Evolutionary conservation across 768 basidiomycete species (phyloP), one percentile per base, ranked within the genome.

Genomic region (Coprinopsis marcescibilis): DNA sequence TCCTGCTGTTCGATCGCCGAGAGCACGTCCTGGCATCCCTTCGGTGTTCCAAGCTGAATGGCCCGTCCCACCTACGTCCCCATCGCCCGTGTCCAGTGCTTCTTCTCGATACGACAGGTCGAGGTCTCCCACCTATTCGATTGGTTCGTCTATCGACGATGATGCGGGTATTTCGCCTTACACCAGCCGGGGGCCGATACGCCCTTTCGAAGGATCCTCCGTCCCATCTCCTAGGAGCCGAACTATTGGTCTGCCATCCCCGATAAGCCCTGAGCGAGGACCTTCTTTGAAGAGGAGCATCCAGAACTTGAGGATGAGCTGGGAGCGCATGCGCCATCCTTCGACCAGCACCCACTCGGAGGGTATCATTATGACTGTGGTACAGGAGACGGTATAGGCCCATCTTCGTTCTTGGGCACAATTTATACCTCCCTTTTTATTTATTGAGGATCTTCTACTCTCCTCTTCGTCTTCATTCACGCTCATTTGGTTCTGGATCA

Each of bases 301-400:
- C 25, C 60, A 49, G 14, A 60, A 56, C 30, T 36, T 70, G 43
- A 58, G 60, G 23, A 51, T 53, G 41, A 61, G 43, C 30, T 55
- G 58, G 52, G 62, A 61, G 40, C 55, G 59, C 14, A 26, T 57
- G 23, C 51, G 52, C 17, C 46, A 56, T n/a, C 26, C 41, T 27
- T 4, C 38, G 24, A 10, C 12, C 7, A 32, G 43, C 2, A 50
- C 60, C n/a, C 42, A 44, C 6, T 48, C 29, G n/a, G 67, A 71
- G 52, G 58, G 63, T 45, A 63, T 77, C 33, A 67, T 67, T 53
- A 70, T 75, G 70, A 68, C 70, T 1, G 65, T 72, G 32, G 65
- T 71, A 23, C 67, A 65, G 44, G 74, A 75, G 49, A 66, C 63
- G 10, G 60, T 57, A 25, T 69, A 55, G 30, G 40, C 35, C 7